Conservation (phyloP, 73 alveolate species). For the Tetrahymena borealis region DNA sequence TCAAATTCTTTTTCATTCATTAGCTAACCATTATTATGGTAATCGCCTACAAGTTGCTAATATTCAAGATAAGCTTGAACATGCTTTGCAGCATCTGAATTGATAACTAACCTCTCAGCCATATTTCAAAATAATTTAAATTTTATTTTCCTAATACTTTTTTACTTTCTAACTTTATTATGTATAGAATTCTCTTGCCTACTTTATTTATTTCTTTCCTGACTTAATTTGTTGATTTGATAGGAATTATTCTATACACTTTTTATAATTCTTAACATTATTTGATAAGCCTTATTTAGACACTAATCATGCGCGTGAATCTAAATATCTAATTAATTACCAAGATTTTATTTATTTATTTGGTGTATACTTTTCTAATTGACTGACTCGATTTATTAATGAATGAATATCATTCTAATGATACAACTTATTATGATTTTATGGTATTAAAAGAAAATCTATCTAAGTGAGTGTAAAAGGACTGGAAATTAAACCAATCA, state of each 20-base stretch:
- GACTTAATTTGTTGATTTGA: background rate
- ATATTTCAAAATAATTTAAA: background rate
- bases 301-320: too few species aligned
- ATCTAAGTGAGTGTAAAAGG: too few species aligned
- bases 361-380: too few species aligned
- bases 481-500: too few species aligned
- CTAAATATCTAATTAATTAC: too few species aligned
- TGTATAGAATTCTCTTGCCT: background rate
- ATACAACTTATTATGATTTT: too few species aligned
- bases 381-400: too few species aligned
- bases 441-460: too few species aligned
- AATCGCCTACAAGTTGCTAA: slow-evolving; percentile 82
- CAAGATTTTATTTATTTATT: too few species aligned
- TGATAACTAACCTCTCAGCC: slow-evolving; percentile 69
- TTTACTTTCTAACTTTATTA: too few species aligned
- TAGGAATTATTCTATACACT: background rate
- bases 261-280: background rate
- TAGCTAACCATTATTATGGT: slow-evolving; percentile 86
- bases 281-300: too few species aligned
- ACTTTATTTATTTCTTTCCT: background rate
- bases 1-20: slow-evolving; percentile 86
- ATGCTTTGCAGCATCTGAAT: slow-evolving; percentile 71
- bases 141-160: background rate
- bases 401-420: too few species aligned
- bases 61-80: slow-evolving; percentile 91